Evolutionary conservation across 345 rosid genomes (phyloP).

Genomic region (Euclidium syriacum): DNA sequence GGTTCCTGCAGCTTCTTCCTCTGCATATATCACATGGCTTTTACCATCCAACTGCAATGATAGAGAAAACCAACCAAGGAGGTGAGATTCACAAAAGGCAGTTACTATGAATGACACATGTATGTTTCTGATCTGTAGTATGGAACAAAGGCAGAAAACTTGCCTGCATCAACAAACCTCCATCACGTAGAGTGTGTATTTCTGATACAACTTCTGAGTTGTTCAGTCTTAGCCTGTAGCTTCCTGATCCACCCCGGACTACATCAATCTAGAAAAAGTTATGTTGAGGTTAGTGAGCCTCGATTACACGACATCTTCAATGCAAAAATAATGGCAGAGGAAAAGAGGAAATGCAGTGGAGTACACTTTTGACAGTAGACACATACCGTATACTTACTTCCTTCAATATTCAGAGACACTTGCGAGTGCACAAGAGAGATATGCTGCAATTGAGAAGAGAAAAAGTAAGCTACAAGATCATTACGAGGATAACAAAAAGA

Average conservation of each 20-base stretch:
- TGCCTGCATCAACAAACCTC: conserved; percentile 99
- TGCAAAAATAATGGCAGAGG: conserved; percentile 5
- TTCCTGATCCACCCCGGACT: conserved; percentile 93
- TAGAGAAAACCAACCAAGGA: not conserved
- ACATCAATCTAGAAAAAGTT: conserved; percentile 63
- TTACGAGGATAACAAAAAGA: not conserved
- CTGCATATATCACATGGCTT: conserved; percentile 98
- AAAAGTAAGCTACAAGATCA: conserved; percentile 15
- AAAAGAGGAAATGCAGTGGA: not conserved
- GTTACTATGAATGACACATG: not conserved
- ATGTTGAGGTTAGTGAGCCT: not conserved
- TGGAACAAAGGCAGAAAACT: conserved; percentile 24
- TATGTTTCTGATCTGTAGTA: not conserved
- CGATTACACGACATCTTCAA: not conserved
- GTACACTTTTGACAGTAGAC: conserved; percentile 6
- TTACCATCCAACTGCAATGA: conserved; percentile 85
- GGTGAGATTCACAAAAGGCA: conserved; percentile 11
- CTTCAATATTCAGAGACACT: conserved; percentile 97
- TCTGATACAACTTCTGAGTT: conserved; percentile 89
- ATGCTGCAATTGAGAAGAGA: conserved; percentile 56
- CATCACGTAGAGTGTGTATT: conserved; percentile 97
- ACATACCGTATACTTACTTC: conserved; percentile 92
- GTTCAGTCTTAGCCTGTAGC: conserved; percentile 84
- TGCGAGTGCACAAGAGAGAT: conserved; percentile 94
- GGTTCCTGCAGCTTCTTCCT: conserved; percentile 99